Conservation (phyloP, 345 rosid species). For the Pistacia integerrima region DNA sequence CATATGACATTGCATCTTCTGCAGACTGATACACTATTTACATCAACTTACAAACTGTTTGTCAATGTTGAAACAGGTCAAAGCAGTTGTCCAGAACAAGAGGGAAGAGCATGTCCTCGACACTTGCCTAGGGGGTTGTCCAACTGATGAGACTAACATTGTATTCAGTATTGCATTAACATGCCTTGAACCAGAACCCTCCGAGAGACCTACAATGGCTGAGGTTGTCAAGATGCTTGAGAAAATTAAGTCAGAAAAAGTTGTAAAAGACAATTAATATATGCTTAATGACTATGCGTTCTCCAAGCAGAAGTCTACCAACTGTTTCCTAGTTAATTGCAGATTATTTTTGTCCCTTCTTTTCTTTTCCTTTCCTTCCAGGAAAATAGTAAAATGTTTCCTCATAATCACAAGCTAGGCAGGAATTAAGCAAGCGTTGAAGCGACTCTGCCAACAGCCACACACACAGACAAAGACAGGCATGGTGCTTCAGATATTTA, state of each 20-base stretch:
- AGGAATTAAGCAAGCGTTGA: conserved; percentile 5
- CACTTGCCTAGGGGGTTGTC: conserved; percentile 48
- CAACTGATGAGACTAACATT: conserved; percentile 55
- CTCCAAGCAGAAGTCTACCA: neutral
- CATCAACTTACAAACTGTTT: conserved; percentile 1
- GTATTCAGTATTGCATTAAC: conserved; percentile 59
- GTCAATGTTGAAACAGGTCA: conserved; percentile 51
- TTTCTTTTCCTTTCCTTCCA: neutral
- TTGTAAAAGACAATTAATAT: conserved; percentile 19
- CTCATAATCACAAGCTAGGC: neutral
- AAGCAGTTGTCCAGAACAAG: conserved; percentile 65
- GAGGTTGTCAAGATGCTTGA: conserved; percentile 88
- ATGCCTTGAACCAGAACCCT: conserved; percentile 89
- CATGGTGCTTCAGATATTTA: neutral
- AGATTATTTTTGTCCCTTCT: neutral
- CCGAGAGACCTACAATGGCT: conserved; percentile 75
- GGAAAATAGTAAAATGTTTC: neutral
- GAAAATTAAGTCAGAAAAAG: conserved; percentile 39
- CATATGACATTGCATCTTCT: neutral
- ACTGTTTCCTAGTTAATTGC: neutral
- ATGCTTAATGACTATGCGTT: neutral
- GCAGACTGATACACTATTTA: neutral
- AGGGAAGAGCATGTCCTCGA: conserved; percentile 66
- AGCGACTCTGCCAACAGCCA: neutral
- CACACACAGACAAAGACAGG: neutral